Evolutionary conservation across 1,284 basidiomycete genomes (phyloP), one percentile per base, ranked within the genome.

Genomic region (Volvariella volvacea): DNA sequence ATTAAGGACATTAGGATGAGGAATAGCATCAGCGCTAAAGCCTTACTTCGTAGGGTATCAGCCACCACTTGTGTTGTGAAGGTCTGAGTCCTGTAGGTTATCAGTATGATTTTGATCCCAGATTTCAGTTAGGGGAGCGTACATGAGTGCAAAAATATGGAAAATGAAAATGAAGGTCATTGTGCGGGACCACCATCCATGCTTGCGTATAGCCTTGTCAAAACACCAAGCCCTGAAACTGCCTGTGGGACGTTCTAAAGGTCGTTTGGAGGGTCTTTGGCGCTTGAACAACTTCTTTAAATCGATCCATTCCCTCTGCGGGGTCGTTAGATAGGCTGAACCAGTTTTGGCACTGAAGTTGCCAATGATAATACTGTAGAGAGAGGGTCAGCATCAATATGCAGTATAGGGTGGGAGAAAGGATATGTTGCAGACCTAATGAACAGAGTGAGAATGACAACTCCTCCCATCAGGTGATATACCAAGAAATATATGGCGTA

Each of bases 231-330:
- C 72, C 39, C 87, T 72, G 19, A 93, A 54, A 0, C 46, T 54
- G 58, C 64, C 78, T 3, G 60, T 70, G 4, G 82, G 91, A 19
- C 74, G 68, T 9, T 51, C 62, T 48, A 79, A 75, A 0, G 92
- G 92, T 34, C 89, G 70, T 56, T 87, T 88, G 0, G 92, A 90
- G 0, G 95, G 94, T 25, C 80, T 74, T 58, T 98, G 93, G 19
- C 92, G 83, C 46, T 76, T 81, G 62, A 99, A 88, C 39, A 95
- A 73, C 58, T 92, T 92, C 53, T 90, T 81, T 16, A 99, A 64
- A 62, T 98, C 92, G 46, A 94, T 88, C 95, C 95, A 99, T 61
- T 94, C 92, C 46, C 88, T 72, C 60, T 98, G 95, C n/a, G 91
- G 77, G 43, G 84, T 79, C 0, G 93, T 98, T 39, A 89, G 69